phyloP scores from a whole-genome alignment of 1,284 basidiomycete genomes.

The Ceratobasidium sp. region DNA sequence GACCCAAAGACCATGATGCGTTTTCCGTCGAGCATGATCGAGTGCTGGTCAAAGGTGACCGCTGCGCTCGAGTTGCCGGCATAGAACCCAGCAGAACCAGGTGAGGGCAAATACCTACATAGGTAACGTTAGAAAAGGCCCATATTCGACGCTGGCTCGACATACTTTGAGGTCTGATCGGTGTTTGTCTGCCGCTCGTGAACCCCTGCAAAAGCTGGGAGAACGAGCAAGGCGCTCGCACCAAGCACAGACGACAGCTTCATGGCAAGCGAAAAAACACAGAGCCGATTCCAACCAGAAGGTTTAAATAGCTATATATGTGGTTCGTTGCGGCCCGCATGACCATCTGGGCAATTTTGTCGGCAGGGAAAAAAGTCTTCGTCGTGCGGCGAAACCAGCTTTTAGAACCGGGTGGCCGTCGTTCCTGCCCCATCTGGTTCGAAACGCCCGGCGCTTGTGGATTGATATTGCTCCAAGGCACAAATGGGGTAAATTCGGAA shows the following conservation, averaged over 20 bases:
- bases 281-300: background rate
- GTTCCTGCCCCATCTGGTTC: slow-evolving; percentile 12
- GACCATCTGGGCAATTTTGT: background rate
- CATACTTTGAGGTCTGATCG: slow-evolving; percentile 26
- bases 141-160: background rate
- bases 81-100: slow-evolving; percentile 57
- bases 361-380: slow-evolving; percentile 2
- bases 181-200: background rate
- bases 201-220: slow-evolving; percentile 6
- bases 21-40: slow-evolving; percentile 29
- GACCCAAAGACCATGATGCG: slow-evolving; percentile 9
- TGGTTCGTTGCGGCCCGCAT: background rate
- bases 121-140: background rate
- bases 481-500: no score
- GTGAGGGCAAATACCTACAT: slow-evolving; percentile 33
- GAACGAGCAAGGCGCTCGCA: background rate
- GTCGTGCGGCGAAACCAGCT: background rate
- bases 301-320: background rate
- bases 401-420: background rate
- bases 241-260: slow-evolving; percentile 31
- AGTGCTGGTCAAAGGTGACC: slow-evolving; percentile 55
- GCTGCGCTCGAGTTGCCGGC: slow-evolving; percentile 58
- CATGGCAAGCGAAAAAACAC: background rate
- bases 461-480: no score
- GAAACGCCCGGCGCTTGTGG: background rate